phyloP scores from a whole-genome alignment of 352 stramenopile genomes.

The Phytopythium vexans region DNA sequence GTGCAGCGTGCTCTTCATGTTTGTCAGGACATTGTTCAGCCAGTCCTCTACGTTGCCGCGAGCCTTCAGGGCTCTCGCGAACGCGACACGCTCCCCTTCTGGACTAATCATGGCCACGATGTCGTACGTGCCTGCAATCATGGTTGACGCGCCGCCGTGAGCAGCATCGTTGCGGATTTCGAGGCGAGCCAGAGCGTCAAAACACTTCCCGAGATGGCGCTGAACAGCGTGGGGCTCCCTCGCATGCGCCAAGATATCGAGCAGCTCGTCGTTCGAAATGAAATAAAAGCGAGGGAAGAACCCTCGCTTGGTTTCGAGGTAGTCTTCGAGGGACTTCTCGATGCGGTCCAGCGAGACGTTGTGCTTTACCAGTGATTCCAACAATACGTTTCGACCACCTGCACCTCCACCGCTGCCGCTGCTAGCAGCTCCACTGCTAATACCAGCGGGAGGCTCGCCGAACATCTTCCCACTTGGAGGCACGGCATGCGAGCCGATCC shows the following conservation, averaged over 20 bases:
- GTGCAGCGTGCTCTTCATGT: constrained; percentile 74
- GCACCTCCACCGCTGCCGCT: constrained; percentile 1
- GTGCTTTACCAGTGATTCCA: constrained; percentile 67
- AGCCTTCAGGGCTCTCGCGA: constrained; percentile 75
- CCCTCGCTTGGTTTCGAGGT: constrained; percentile 79
- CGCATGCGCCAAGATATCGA: constrained; percentile 80
- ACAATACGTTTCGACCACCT: constrained; percentile 33
- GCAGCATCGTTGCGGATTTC: constrained; percentile 57
- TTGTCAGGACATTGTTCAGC: constrained; percentile 66
- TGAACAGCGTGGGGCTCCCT: constrained; percentile 80
- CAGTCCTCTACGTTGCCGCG: constrained; percentile 88
- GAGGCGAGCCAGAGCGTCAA: constrained; percentile 76
- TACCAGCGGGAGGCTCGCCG: neutral
- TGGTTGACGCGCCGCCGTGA: constrained; percentile 2
- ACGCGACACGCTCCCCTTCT: constrained; percentile 76
- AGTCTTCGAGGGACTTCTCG: constrained; percentile 81
- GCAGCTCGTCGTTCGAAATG: constrained; percentile 83
- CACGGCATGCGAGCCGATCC: constrained; percentile 30
- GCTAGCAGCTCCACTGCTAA: constrained; percentile 2
- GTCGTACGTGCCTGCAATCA: constrained; percentile 21
- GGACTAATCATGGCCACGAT: constrained; percentile 80
- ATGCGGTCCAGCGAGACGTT: constrained; percentile 68
- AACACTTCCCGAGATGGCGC: constrained; percentile 80
- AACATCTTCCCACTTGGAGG: constrained; percentile 4
- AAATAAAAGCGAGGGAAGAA: constrained; percentile 88